Conservation (phyloP, 331 rosid species). For the Ulmus americana region DNA sequence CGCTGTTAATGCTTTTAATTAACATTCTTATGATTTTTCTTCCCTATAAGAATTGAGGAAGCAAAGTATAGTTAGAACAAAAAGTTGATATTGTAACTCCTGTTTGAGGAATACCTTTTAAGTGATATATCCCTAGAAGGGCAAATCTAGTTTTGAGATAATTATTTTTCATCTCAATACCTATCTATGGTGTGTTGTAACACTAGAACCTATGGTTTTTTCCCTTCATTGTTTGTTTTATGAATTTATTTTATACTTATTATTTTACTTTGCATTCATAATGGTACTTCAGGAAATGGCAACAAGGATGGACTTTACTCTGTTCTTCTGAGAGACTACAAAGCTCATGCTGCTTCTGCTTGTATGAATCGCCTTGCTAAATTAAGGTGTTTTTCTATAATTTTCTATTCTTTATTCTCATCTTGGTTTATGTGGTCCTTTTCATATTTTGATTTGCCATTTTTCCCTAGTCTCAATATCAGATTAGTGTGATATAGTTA, state of each 20-base stretch:
- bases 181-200: not conserved
- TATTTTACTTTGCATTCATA: not conserved
- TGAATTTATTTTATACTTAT: not conserved
- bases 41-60: not conserved
- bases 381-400: slow-evolving; percentile 51
- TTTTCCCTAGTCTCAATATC: not conserved
- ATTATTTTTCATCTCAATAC: not conserved
- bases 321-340: slow-evolving; percentile 79
- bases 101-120: not conserved
- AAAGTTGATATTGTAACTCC: not conserved
- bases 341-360: slow-evolving; percentile 84
- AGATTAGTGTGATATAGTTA: not conserved
- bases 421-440: slow-evolving; percentile 3
- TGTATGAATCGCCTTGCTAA: slow-evolving; percentile 96
- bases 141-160: no score
- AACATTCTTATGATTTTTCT: not conserved
- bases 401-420: slow-evolving; percentile 1
- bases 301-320: slow-evolving; percentile 95
- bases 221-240: not conserved
- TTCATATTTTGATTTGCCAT: not conserved
- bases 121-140: no score
- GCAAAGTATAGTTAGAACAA: not conserved
- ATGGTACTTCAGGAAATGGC: slow-evolving; percentile 59
- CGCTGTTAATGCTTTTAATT: not conserved
- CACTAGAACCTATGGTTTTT: not conserved